These are phyloP conservation scores for Metarhizium rileyi DNA, from an alignment of 2,329 filamentous ascomycete species.

Conservation along the genomic window DNA sequence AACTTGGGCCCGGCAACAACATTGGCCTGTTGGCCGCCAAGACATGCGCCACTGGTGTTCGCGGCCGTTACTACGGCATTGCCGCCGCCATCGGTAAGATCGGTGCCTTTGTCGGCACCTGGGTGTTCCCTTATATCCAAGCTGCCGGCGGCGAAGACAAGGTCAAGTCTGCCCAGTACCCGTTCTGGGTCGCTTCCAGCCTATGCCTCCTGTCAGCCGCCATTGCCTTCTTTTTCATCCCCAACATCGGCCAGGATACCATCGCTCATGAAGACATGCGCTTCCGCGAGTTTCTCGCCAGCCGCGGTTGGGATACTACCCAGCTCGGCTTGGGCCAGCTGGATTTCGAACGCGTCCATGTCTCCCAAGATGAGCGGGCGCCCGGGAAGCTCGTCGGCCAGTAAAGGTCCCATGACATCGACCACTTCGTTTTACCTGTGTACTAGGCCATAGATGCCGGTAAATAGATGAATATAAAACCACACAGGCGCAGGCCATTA, in stretches of 20 bases:
- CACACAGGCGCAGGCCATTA: too few relatives aligned
- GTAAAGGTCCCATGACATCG: not conserved
- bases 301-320: conserved; percentile 64
- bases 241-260: conserved; percentile 75
- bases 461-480: too few relatives aligned
- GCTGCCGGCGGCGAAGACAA: conserved; percentile 41
- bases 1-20: conserved; percentile 78
- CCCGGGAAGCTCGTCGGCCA: not conserved
- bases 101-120: conserved; percentile 78
- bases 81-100: conserved; percentile 68
- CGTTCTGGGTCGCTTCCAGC: conserved; percentile 75
- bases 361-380: not conserved
- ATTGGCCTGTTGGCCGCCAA: conserved; percentile 82
- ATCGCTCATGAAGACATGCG: conserved; percentile 67
- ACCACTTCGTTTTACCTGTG: not conserved
- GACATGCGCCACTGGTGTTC: conserved; percentile 76
- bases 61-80: conserved; percentile 63
- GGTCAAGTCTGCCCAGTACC: conserved; percentile 63
- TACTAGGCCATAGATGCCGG: too few relatives aligned
- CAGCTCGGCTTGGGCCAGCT: conserved; percentile 31
- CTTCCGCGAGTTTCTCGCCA: conserved; percentile 65
- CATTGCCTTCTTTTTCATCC: conserved; percentile 52
- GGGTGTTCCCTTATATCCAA: conserved; percentile 52
- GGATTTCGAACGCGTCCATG: not conserved
- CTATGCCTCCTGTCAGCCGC: conserved; percentile 66